Evolutionary conservation across 495 filamentous ascomycete species (phyloP).

Genomic region (Podospora bellae-mahoneyi): DNA sequence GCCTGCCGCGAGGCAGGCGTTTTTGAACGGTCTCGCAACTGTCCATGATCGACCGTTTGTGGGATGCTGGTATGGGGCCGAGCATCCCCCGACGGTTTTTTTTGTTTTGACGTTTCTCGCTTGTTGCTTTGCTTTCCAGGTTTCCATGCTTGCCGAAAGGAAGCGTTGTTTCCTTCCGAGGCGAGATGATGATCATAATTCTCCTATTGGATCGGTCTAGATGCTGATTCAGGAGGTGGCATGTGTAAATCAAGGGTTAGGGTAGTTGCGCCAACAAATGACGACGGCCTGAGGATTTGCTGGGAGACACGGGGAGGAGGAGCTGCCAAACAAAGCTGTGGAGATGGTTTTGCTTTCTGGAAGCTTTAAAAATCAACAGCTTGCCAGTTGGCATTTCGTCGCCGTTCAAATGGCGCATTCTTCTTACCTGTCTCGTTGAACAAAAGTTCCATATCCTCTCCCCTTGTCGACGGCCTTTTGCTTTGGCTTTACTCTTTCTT

Average conservation of each 20-base stretch:
- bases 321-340: conserved; percentile 15
- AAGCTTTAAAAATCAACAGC: conserved; percentile 5
- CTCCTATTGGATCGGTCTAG: neutral
- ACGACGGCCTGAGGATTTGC: neutral
- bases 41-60: neutral
- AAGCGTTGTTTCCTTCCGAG: neutral
- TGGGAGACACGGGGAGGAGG: conserved; percentile 12
- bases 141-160: neutral
- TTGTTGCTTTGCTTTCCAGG: neutral
- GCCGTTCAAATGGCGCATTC: conserved; percentile 27
- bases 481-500: conserved; percentile 4
- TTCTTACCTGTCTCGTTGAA: conserved; percentile 3
- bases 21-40: conserved; percentile 5
- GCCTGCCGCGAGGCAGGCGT: neutral
- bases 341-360: conserved; percentile 13
- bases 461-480: conserved; percentile 26
- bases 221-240: neutral
- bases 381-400: conserved; percentile 6
- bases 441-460: conserved; percentile 4
- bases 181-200: neutral
- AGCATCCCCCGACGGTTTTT: conserved; percentile 1
- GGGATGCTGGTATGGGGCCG: conserved; percentile 8
- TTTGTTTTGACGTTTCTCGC: neutral
- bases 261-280: neutral
- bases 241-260: neutral